A percentile compares a stretch with the other conserved stretches of the same genome.
These are phyloP conservation scores for Sphaerobolus stellatus DNA, from an alignment of 1,284 basidiomycete species.

Conservation along the genomic window DNA sequence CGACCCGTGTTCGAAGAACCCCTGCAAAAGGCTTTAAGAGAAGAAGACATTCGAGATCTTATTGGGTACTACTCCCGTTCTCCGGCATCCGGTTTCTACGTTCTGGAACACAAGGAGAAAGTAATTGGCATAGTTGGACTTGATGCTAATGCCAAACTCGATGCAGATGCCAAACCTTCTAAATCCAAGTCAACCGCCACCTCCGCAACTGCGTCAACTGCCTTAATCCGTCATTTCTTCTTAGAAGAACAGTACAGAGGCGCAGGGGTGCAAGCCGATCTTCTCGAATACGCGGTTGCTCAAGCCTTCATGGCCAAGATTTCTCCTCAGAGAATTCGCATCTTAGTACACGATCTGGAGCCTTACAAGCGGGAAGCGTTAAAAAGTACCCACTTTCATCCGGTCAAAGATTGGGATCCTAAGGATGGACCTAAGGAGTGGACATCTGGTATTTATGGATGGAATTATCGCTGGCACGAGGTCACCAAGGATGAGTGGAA, in stretches of 20 bases:
- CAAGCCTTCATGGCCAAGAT: slow-evolving; percentile 49
- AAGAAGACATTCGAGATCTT: slow-evolving; percentile 57
- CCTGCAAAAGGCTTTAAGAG: slow-evolving; percentile 52
- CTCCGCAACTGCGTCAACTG: slow-evolving; percentile 41
- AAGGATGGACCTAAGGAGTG: slow-evolving; percentile 19
- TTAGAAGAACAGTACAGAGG: slow-evolving; percentile 64
- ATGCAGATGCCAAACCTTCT: too few species aligned
- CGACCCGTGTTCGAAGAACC: slow-evolving; percentile 64
- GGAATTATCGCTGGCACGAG: slow-evolving; percentile 46
- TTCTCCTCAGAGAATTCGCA: slow-evolving; percentile 47
- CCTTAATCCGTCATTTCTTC: slow-evolving; percentile 75
- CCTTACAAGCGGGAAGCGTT: slow-evolving; percentile 51
- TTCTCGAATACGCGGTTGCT: slow-evolving; percentile 58
- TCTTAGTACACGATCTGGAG: slow-evolving; percentile 49
- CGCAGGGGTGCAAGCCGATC: slow-evolving; percentile 60
- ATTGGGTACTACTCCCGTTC: slow-evolving; percentile 58
- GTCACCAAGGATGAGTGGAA: slow-evolving; percentile 46
- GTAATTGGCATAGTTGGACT: slow-evolving; percentile 70
- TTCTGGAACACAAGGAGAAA: slow-evolving; percentile 59
- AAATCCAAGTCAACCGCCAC: slow-evolving; percentile 22
- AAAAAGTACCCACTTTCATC: slow-evolving; percentile 49
- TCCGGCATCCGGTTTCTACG: slow-evolving; percentile 63
- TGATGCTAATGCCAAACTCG: too few species aligned
- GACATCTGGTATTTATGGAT: slow-evolving; percentile 37
- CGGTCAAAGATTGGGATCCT: slow-evolving; percentile 41